Conservation (phyloP, 2,329 filamentous ascomycete species). For the Zalaria obscura region DNA sequence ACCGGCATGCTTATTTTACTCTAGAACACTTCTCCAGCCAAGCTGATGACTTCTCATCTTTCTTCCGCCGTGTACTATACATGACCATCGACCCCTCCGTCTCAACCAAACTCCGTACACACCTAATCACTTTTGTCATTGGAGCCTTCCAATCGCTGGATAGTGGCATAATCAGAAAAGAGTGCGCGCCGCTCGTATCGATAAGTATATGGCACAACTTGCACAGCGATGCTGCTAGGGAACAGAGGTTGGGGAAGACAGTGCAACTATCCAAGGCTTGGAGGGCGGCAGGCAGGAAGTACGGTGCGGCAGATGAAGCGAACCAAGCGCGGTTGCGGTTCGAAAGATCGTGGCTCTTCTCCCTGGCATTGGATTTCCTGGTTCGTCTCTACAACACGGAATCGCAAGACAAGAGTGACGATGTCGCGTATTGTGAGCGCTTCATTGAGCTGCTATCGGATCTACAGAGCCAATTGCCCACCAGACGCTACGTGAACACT, state of each 20-base stretch:
- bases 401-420: conserved; percentile 28
- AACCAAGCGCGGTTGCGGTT: conserved; percentile 72
- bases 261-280: conserved; percentile 76
- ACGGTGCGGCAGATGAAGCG: conserved; percentile 69
- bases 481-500: conserved; percentile 82
- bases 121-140: conserved; percentile 82
- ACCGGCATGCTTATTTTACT: conserved; percentile 17
- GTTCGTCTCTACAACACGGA: conserved; percentile 48
- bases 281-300: conserved; percentile 75
- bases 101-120: conserved; percentile 42
- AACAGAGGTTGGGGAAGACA: conserved; percentile 56
- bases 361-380: conserved; percentile 71
- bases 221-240: conserved; percentile 60
- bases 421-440: conserved; percentile 75
- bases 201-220: conserved; percentile 95
- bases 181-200: conserved; percentile 88
- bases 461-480: conserved; percentile 84
- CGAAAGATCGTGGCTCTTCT: conserved; percentile 87
- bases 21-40: conserved; percentile 57
- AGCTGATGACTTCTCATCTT: conserved; percentile 67
- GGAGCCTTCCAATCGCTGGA: conserved; percentile 90
- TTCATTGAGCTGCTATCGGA: conserved; percentile 85
- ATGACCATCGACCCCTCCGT: conserved; percentile 52
- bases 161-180: conserved; percentile 75
- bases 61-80: conserved; percentile 82